A percentile compares a stretch with the other conserved stretches of the same genome.
Conservation (phyloP, 2,329 filamentous ascomycete genomes). For the Pseudonectria foliicola region DNA sequence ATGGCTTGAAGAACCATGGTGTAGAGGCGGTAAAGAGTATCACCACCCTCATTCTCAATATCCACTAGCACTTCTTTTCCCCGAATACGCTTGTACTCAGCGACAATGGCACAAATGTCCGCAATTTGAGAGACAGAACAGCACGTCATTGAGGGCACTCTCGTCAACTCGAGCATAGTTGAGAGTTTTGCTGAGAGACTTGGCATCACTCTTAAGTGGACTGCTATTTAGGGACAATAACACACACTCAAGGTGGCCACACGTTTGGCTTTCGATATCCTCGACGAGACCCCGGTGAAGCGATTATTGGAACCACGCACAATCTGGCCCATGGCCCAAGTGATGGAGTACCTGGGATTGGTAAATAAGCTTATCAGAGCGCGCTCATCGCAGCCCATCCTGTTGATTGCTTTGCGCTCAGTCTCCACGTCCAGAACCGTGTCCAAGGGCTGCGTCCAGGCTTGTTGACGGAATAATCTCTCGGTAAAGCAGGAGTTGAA, state of each 20-base stretch:
- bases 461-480: slow-evolving; percentile 24
- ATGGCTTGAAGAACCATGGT: slow-evolving; percentile 25
- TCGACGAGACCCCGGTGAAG: slow-evolving; percentile 27
- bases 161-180: slow-evolving; percentile 26
- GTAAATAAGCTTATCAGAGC: slow-evolving; percentile 24
- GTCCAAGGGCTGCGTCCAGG: slow-evolving; percentile 19
- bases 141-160: slow-evolving; percentile 27
- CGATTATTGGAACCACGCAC: slow-evolving; percentile 25
- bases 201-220: slow-evolving; percentile 26
- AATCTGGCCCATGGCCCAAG: slow-evolving; percentile 27
- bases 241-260: slow-evolving; percentile 22
- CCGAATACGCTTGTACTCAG: slow-evolving; percentile 22
- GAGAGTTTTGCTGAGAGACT: slow-evolving; percentile 23
- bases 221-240: slow-evolving; percentile 25
- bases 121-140: slow-evolving; percentile 30
- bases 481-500: slow-evolving; percentile 21
- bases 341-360: slow-evolving; percentile 24
- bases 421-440: slow-evolving; percentile 23
- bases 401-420: slow-evolving; percentile 29
- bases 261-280: slow-evolving; percentile 28
- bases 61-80: slow-evolving; percentile 24
- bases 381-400: slow-evolving; percentile 27
- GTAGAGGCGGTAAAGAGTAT: slow-evolving; percentile 25
- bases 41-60: slow-evolving; percentile 26
- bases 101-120: slow-evolving; percentile 26